Percentiles rank a stretch among this genome's conserved stretches.
These are phyloP conservation scores for Salvia sclarea DNA, from an alignment of 305 asterid species.

Conservation along the genomic window DNA sequence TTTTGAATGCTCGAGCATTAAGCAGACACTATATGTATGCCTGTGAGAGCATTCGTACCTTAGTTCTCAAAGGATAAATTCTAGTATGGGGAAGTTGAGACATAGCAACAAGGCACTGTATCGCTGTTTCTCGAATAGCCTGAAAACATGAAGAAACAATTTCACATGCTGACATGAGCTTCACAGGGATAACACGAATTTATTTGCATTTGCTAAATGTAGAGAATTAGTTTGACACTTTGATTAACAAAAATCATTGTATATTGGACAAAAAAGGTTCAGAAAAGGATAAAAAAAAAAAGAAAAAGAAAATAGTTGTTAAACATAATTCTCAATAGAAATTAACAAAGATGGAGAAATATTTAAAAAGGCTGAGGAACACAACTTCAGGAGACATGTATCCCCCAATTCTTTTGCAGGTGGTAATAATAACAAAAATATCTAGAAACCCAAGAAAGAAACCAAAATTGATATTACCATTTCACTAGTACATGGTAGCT, in stretches of 20 bases:
- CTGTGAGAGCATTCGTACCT: conserved; percentile 46
- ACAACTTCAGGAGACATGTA: too few relatives aligned
- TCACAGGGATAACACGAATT: neutral
- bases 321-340: neutral
- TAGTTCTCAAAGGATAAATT: conserved; percentile 70
- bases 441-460: neutral
- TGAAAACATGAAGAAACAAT: conserved; percentile 41
- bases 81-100: conserved; percentile 70
- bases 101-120: conserved; percentile 87
- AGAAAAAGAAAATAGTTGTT: too few relatives aligned
- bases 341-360: neutral
- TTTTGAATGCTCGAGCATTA: neutral
- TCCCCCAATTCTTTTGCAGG: too few relatives aligned
- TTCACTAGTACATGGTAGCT: neutral
- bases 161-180: conserved; percentile 27
- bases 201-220: neutral
- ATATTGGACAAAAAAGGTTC: too few relatives aligned
- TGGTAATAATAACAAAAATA: too few relatives aligned
- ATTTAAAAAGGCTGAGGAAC: too few relatives aligned
- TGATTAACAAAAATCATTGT: too few relatives aligned
- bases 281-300: too few relatives aligned
- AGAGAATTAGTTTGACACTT: conserved; percentile 15
- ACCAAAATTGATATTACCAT: neutral
- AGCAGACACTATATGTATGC: neutral
- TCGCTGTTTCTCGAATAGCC: conserved; percentile 82